Base-by-base conservation (phyloP, 1,284 basidiomycete genomes). In the Waitea zeae region DNA sequence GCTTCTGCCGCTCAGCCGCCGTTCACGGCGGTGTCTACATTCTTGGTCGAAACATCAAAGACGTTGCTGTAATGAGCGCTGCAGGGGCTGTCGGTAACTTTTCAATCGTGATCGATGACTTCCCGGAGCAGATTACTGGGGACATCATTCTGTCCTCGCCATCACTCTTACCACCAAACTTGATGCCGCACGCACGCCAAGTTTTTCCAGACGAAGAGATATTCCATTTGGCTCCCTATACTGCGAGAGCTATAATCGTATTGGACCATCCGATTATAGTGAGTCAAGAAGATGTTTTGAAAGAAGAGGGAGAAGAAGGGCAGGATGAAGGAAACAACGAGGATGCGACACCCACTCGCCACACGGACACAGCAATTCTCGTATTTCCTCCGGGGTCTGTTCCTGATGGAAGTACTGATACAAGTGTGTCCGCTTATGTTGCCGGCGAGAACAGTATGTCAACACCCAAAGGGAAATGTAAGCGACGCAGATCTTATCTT, bases 1-100 rank as follows among this genome's bases (percentile, higher is more conserved):
- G 87, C 1, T 96, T 92, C 51, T 93, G 89, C 53, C 83, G 89
- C 20, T 70, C 78, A 4, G 70, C 82, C 22, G 89, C 90, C 2
- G 89, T 95, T 4, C 68, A 70, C 41, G 87, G 88, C 6, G 78
- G 70, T 0, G 79, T 79, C 1, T 93, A 93, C 50, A 78, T 95
- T 39, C 68, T 95, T 1, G 83, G 76, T n/a, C 64, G 68, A 27
- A 52, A 52, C 0, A 52, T 82, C 7, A 41, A 47, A 1, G 59
- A 64, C 5, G 49, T 74, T 14, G 52, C 42, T 1, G 51, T 48
- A 33, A 47, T 40, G 35, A 42, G 37, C 13, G 44, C 45, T 14
- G 35, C 42, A 11, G 17, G n/a, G 24, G 7, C 24, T 26, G n/a
- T n/a, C 24, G 24, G 24, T n/a, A 7, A n/a, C 24, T 58, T 75